Evolutionary conservation across 495 filamentous ascomycete genomes (phyloP), one percentile per base, ranked within the genome.

Genomic region (Hamigera avellanea): DNA sequence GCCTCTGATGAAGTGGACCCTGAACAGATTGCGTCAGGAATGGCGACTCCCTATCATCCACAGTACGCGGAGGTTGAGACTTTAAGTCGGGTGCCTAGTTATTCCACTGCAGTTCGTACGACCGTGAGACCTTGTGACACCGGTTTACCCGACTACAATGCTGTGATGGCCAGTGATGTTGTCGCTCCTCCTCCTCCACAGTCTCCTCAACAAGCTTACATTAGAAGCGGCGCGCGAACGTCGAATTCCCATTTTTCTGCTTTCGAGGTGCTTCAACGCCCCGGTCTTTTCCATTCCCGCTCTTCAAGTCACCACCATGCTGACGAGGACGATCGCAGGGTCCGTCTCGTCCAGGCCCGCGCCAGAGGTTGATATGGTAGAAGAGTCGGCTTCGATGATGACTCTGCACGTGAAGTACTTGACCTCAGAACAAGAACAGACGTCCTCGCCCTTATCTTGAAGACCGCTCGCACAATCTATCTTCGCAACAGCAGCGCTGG

Each of bases 71-170:
- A 81, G 44, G 60, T 80, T 19, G 72, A 74, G 38, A 66, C 70
- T 26, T 60, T 89, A 14, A 80, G 70, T 45, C 81, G 78, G 34
- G 83, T 91, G 6, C 86, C 86, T 3, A 86, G 80, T 34, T 93
- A 93, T 52, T 64, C 71, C 3, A 88, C 86, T 9, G 86, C 86
- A 0, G 67, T 87, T 13, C 73, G 68, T 31, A 66, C 75, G 0
- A 69, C 71, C 8, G 59, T 75, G 12, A 67, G 68, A 27, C 65
- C 66, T 10, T 62, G 48, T 29, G 70, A 67, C 28, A 54, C 55
- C 2, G 50, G 43, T 13, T 56, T 78, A 17, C 74, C 74, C 1
- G 66, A 65, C 36, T 78, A 78, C 49, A 52, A 66, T 16, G 48
- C 59, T 9, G 72, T 66, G 8, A 59, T 67, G 5, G 58, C 66